Evolutionary conservation across 805 yeast genomes (phyloP), one percentile per base, ranked within the genome.

Genomic region (Pichia ethanolica): DNA sequence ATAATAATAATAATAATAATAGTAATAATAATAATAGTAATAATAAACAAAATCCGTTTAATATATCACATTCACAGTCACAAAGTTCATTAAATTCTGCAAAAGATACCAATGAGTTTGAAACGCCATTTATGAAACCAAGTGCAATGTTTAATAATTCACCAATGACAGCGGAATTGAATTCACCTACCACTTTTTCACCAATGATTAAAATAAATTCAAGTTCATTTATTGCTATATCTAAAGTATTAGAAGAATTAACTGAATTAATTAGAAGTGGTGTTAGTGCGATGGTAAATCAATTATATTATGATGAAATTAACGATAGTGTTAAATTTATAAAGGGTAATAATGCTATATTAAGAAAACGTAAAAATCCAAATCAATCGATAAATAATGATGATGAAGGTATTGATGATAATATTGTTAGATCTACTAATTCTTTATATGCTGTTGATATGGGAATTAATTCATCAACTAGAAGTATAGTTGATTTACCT

Each of bases 211-310:
- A 47, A 27, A 42, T 53, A 7, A 45, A 45, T 28, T 33, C 49
- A 6, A 35, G 34, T 5, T n/a, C 44, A 13, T 55, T 27, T 39
- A 47, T 5, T 35, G 53, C 69, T 5, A 58, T 69, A 0, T 65
- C 72, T 5, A 66, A 69, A 5, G 56, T 79, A n/a, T 46, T 72
- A 13, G 67, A 67, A 28, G 81, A 77, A 42, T 57, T 79, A 1
- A 64, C 68, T 40, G 79, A 75, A 26, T 66, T 78, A 35, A 56
- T 80, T 25, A 66, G 65, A 40, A 54, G 59, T 13, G 79, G 81
- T 1, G 64, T 81, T 62, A 53, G 54, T 26, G 50, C 57, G 0
- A 52, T 58, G 49, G 48, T 59, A 33, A 58, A 53, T 13, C 62
- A 57, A 40, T 39, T 53, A 38, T 60, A 59, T 47, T 55, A 62